Percentiles rank a stretch among this genome's conserved stretches.
phyloP scores from a whole-genome alignment of 495 filamentous ascomycete species.

The Aspergillus hancockii region DNA sequence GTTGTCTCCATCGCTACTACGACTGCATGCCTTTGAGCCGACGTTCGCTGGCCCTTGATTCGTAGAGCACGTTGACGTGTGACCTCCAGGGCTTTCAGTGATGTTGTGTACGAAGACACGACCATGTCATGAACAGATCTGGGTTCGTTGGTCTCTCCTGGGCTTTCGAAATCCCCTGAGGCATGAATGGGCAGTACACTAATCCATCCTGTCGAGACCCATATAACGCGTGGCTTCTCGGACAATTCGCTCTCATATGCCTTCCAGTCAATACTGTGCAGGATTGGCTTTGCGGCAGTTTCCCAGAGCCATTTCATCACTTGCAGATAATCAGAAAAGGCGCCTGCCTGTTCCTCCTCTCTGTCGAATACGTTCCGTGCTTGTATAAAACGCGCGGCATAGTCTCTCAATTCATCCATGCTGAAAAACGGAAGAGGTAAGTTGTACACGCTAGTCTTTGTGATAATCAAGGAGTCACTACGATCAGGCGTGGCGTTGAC shows the following conservation, averaged over 20 bases:
- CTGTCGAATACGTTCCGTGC: constrained; percentile 5
- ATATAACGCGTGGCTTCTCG: constrained; percentile 15
- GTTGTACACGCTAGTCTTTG: constrained; percentile 2
- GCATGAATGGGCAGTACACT: constrained; percentile 16
- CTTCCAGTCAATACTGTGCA: constrained; percentile 10
- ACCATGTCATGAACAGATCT: constrained; percentile 12
- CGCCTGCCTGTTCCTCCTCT: neutral
- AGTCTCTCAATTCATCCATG: constrained; percentile 2
- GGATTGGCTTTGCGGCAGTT: constrained; percentile 15
- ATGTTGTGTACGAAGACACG: constrained; percentile 18
- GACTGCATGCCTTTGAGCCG: constrained; percentile 2
- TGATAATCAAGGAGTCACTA: constrained; percentile 19
- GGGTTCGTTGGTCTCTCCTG: neutral
- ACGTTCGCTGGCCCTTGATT: neutral
- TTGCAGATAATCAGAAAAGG: neutral
- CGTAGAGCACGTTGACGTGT: constrained; percentile 2
- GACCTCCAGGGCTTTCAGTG: constrained; percentile 12
- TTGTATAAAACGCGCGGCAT: constrained; percentile 6
- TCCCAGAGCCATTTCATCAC: constrained; percentile 22
- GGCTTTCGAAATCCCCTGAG: constrained; percentile 10
- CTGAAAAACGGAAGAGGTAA: constrained; percentile 11
- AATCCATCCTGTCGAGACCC: constrained; percentile 18
- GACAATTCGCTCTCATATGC: neutral
- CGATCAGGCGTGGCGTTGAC: constrained; percentile 12
- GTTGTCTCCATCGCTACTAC: constrained; percentile 18